Conservation (phyloP, 257 asterid species). For the Solanum virginianum region DNA sequence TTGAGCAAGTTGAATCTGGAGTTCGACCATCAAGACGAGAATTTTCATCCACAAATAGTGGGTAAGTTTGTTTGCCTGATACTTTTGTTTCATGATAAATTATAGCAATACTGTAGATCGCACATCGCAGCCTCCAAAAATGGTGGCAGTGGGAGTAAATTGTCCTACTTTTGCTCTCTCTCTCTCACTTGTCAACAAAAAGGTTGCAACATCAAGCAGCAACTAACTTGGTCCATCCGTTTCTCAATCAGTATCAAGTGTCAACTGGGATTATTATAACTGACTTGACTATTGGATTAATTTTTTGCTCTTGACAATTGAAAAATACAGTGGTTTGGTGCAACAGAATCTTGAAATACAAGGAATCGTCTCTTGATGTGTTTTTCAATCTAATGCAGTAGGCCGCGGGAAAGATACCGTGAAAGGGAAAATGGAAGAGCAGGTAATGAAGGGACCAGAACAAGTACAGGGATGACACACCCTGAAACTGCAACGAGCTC, state of each 20-base stretch:
- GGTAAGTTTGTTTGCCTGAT: conserved; percentile 29
- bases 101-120: background rate
- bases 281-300: background rate
- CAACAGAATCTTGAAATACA: background rate
- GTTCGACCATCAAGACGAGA: conserved; percentile 70
- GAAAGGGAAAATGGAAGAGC: conserved; percentile 75
- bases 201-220: background rate
- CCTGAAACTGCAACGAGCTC: conserved; percentile 26
- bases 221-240: background rate
- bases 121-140: background rate
- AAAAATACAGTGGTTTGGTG: background rate
- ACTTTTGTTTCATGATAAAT: background rate
- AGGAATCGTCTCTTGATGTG: background rate
- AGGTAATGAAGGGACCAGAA: conserved; percentile 45
- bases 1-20: conserved; percentile 92
- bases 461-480: conserved; percentile 27
- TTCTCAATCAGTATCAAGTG: background rate
- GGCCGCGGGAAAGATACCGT: conserved; percentile 72
- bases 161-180: background rate
- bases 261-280: background rate
- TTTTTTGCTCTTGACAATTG: background rate
- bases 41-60: conserved; percentile 55
- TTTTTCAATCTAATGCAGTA: conserved; percentile 10
- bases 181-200: background rate
- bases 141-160: background rate